Evolutionary conservation across 305 asterid species (phyloP).

Genomic region (Ajuga reptans): DNA sequence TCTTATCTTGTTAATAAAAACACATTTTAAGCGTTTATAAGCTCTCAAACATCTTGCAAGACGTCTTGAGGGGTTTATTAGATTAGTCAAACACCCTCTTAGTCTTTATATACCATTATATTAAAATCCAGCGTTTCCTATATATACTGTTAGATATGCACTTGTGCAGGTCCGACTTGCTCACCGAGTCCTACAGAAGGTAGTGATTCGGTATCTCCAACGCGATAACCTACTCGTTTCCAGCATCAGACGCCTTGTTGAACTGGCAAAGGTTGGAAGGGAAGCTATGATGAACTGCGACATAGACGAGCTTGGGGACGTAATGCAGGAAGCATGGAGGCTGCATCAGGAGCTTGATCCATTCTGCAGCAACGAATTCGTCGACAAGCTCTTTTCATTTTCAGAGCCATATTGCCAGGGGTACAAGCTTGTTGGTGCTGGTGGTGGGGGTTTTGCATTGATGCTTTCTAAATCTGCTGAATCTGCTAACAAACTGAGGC

Average conservation of each 20-base stretch:
- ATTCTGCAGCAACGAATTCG: conserved; percentile 78
- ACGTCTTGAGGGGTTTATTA: no score
- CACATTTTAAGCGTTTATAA: no score
- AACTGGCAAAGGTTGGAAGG: conserved; percentile 77
- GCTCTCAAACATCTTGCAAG: no score
- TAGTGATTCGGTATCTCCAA: conserved; percentile 80
- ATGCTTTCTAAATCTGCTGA: conserved; percentile 60
- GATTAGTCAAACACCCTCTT: no score
- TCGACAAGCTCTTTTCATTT: conserved; percentile 67
- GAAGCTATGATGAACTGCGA: conserved; percentile 83
- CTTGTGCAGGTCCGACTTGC: conserved; percentile 80
- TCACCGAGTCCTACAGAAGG: conserved; percentile 88
- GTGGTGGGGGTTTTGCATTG: conserved; percentile 94
- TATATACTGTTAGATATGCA: not conserved
- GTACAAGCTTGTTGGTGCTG: conserved; percentile 96
- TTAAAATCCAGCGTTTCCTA: not conserved
- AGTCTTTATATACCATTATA: no score
- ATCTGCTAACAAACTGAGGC: conserved; percentile 51
- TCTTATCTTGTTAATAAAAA: no score
- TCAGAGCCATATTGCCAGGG: conserved; percentile 64
- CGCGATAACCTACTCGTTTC: conserved; percentile 79
- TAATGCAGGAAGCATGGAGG: conserved; percentile 89
- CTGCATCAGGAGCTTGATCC: conserved; percentile 99
- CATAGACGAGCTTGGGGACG: conserved; percentile 60
- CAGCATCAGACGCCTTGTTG: conserved; percentile 85